Evolutionary conservation across 1,284 basidiomycete species (phyloP).

Genomic region (Heterobasidion parviporum): DNA sequence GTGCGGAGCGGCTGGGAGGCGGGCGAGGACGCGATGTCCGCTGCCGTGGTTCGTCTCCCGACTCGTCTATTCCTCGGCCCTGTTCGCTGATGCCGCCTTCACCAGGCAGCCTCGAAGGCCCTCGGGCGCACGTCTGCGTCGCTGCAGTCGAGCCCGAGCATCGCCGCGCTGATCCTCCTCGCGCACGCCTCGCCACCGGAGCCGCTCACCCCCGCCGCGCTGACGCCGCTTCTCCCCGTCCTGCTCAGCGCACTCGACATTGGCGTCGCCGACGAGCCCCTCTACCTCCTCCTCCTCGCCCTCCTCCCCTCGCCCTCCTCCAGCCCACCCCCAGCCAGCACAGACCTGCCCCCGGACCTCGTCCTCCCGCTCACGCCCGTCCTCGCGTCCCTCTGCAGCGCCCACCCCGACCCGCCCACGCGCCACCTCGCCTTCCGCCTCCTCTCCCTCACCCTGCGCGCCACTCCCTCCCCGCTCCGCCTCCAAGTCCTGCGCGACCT

Average conservation of each 20-base stretch:
- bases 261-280: conserved; percentile 45
- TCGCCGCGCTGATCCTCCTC: conserved; percentile 37
- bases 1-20: conserved; percentile 27
- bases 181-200: conserved; percentile 29
- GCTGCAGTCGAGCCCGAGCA: conserved; percentile 16
- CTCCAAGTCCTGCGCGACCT: conserved; percentile 45
- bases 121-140: conserved; percentile 12
- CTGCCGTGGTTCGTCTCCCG: conserved; percentile 22
- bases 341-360: conserved; percentile 32
- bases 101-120: conserved; percentile 14
- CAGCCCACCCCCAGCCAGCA: conserved; percentile 7
- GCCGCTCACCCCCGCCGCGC: conserved; percentile 15
- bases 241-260: conserved; percentile 43
- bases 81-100: background rate
- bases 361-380: conserved; percentile 37
- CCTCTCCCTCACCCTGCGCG: conserved; percentile 41
- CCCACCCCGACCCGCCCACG: conserved; percentile 46
- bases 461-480: conserved; percentile 36
- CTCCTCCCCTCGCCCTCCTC: conserved; percentile 19
- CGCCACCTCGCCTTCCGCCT: conserved; percentile 55
- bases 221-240: conserved; percentile 33
- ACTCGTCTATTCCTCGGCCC: conserved; percentile 1
- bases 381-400: conserved; percentile 47
- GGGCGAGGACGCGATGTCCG: conserved; percentile 27
- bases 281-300: conserved; percentile 41